Base-by-base conservation (phyloP, 164 flowering plant species). In the Magnolia kwangsiensis region DNA sequence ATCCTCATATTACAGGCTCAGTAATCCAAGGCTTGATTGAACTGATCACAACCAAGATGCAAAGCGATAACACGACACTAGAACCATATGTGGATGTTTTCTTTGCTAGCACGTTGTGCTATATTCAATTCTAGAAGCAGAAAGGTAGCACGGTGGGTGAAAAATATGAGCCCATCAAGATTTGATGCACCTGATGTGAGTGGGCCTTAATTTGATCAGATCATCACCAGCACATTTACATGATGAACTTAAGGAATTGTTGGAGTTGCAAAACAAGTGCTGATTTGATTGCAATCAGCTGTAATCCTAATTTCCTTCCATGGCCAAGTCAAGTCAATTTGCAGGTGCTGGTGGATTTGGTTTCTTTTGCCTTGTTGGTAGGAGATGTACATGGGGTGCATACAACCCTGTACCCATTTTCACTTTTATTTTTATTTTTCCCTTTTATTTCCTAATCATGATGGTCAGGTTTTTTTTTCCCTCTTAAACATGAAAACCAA, bases 91-190 rank as follows among this genome's bases (percentile, higher is more conserved):
- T 90, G n/a, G 88, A 87, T 85, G 95, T 96, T 75, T 94, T 92
- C 88, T 88, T 96, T 76, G 86, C 93, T 51, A 90, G 97, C 80
- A 92, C 98, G 21, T 49, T 90, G 74, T 84, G 99, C 4, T 92
- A 94, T 72, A 90, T 96, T 37, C 85, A 91, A 78, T 92, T 91
- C 86, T 97, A 96, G 83, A 96, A 94, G 84, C 93, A 92, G 81
- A 96, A 96, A 82, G 98, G 97, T 55, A 97, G 99, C 70, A 85
- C 86, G 3, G 80, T 96, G 83, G 93, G 98, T 61, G 98, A 91
- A 81, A 94, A 88, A 75, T 94, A 89, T 29, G 95, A 87, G 74
- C 64, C 90, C 45, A 87, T 96, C 75, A 92, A 91, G 84, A 87
- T 84, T 77, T 90, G 85, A 87, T 70, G 37, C 78, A 64, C 37